phyloP scores from a whole-genome alignment of 2,329 filamentous ascomycete species.

The Didymellaceae sp. region DNA sequence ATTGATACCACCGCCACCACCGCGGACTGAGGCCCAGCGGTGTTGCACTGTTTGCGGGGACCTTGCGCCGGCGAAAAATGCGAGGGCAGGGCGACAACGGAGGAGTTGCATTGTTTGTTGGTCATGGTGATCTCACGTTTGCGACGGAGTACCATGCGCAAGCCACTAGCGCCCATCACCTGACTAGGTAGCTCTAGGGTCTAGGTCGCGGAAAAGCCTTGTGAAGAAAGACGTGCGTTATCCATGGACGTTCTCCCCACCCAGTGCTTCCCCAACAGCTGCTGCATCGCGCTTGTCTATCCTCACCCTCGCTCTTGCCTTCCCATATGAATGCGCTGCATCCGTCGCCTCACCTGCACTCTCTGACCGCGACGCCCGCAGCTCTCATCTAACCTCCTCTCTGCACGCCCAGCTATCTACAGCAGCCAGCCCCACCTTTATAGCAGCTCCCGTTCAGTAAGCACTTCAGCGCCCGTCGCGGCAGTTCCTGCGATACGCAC shows the following conservation, averaged over 20 bases:
- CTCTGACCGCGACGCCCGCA: slow-evolving; percentile 6
- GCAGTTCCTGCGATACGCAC: slow-evolving; percentile 2
- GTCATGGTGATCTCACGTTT: slow-evolving; percentile 17
- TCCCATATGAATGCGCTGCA: slow-evolving; percentile 19
- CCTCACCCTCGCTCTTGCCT: slow-evolving; percentile 21
- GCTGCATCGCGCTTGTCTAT: slow-evolving; percentile 23
- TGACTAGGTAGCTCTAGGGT: slow-evolving; percentile 7
- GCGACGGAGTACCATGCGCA: slow-evolving; percentile 10
- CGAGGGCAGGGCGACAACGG: slow-evolving; percentile 15
- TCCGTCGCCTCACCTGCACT: slow-evolving; percentile 4
- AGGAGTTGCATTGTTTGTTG: slow-evolving; percentile 21
- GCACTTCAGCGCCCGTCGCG: slow-evolving; percentile 14
- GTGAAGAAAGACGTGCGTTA: slow-evolving; percentile 14
- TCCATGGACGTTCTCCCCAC: slow-evolving; percentile 12
- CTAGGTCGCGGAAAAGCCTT: slow-evolving; percentile 10
- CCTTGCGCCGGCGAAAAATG: slow-evolving; percentile 14
- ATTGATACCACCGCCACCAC: slow-evolving; percentile 16
- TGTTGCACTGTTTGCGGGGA: slow-evolving; percentile 14
- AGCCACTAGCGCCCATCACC: slow-evolving; percentile 15
- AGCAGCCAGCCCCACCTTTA: slow-evolving; percentile 14
- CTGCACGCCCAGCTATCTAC: slow-evolving; percentile 17
- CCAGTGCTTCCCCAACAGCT: slow-evolving; percentile 24
- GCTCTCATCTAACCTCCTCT: slow-evolving; percentile 18
- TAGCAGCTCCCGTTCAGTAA: slow-evolving; percentile 21
- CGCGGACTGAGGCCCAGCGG: slow-evolving; percentile 15